Evolutionary conservation across 2,329 filamentous ascomycete genomes (phyloP).

Genomic region (Fusarium annulatum): DNA sequence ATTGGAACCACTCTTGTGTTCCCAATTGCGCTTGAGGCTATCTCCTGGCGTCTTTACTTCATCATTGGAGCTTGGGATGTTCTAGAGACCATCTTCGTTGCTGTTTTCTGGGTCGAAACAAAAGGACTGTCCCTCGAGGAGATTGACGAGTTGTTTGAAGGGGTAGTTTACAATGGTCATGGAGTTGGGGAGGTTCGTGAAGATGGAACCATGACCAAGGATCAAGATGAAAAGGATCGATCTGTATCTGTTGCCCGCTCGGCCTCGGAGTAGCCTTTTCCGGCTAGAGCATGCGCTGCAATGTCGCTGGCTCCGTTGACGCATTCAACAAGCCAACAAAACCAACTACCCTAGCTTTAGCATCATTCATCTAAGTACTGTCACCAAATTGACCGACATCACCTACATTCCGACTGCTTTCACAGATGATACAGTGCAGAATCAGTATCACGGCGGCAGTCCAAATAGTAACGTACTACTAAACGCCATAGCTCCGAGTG

Average conservation of each 20-base stretch:
- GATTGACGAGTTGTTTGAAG: not conserved
- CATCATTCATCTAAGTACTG: rapidly evolving
- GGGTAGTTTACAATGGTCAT: not conserved
- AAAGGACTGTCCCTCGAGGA: not conserved
- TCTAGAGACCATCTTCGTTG: not conserved
- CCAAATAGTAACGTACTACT: not conserved
- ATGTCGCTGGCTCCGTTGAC: rapidly evolving
- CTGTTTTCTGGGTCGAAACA: not conserved
- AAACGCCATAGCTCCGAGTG: not conserved
- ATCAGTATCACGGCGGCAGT: rapidly evolving
- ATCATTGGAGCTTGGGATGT: not conserved
- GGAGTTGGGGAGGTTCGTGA: not conserved
- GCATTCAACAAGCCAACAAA: not conserved
- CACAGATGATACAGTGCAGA: rapidly evolving
- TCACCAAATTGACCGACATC: rapidly evolving
- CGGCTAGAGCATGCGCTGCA: rapidly evolving
- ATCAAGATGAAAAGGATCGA: not conserved
- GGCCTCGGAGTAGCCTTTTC: not conserved
- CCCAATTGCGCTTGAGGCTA: not conserved
- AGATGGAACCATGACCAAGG: rapidly evolving
- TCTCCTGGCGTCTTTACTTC: not conserved
- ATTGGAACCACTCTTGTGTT: not conserved
- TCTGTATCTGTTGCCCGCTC: not conserved
- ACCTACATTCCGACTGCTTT: not conserved
- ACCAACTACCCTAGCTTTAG: not conserved